Evolutionary conservation across 2,329 filamentous ascomycete genomes (phyloP), one percentile per base, ranked within the genome.

Genomic region (Tolypocladium guangdongense): DNA sequence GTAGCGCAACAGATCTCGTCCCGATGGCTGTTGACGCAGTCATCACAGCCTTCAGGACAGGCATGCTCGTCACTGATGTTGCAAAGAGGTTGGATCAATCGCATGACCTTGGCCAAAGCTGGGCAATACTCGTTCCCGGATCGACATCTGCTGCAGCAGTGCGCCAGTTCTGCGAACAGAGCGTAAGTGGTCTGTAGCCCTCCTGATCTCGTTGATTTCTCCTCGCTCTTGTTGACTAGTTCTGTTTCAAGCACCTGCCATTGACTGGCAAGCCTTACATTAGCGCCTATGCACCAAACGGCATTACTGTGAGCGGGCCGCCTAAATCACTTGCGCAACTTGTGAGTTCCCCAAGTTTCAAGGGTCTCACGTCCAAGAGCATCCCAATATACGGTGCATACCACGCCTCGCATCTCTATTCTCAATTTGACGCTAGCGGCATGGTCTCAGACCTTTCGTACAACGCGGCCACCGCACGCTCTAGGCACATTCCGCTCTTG

Each of bases 221-320:
- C 39, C 16, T 39, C 14, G 11, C 2, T 14, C 18, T 22, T 41
- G 32, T 37, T 16, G 22, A 43, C 27, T 45, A n/a, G 18, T 24
- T 33, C 35, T 27, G 14, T 6, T 14, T 27, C n/a, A 55, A 51
- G n/a, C 39, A 37, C 22, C 47, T 55, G 32, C 51, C 54, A 12
- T 27, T 47, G 20, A 50, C 48, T 14, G 53, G 47, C 41, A 52
- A 27, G 22, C 54, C 54, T 7, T 55, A 55, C 33, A 35, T 55
- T 22, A 53, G 51, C 22, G 54, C 54, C 8, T 55, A 50, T 32
- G 51, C 54, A 12, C 48, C 47, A 24, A 50, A 47, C 24, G 51
- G 48, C n/a, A 51, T 53, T 33, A 55, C 54, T 18, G 51, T 55
- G 20, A 53, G 54, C 51, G 54, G 54, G 6, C 48, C 54, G 18